Evolutionary conservation across 176 grass and related monocot species (phyloP), one percentile per base, ranked within the genome.

Genomic region (barley (Hordeum vulgare)): DNA sequence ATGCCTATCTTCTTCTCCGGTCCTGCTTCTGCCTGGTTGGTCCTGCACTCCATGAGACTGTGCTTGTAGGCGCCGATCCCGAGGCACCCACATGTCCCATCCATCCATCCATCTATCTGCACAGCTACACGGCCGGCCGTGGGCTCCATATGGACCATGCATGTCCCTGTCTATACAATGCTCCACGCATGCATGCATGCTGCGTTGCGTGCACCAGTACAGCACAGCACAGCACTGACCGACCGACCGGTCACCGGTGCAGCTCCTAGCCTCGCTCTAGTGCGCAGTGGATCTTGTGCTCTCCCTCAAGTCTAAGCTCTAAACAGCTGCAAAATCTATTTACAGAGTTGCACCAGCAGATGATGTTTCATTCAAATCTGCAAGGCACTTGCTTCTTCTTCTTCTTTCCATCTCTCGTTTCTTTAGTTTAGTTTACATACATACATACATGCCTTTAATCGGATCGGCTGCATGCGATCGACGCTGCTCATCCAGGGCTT

Each of bases 21-120:
- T 9, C 44, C 64, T 6, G 25, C 60, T 4, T 49, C 45, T 49
- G 44, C 13, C 44, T 47, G 44, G 44, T 47, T 47, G 49, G 49
- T 53, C 49, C 47, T 53, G 47, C 12, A 12, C 11, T 47, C 66
- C 76, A 86, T 86, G 70, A 81, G 45, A 44, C 85, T 81, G 85
- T 87, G 36, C 37, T 21, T 70, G 66, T 6, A 28, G 71, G 71
- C 78, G 71, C 23, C 78, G 23, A 87, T 87, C 85, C 85, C 78
- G 25, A 81, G 7, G 57, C 57, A 59, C 8, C n/a, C 47, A 51
- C 47, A 5, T 29, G 27, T 17, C 62, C 62, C 27, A 64, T 63
- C 18, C 13, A 33, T 66, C 63, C 15, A 57, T 60, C n/a, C 57
- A 3, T 47, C 20, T 18, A 20, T 28, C 60, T 62, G 59, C 59